A percentile compares a stretch with the other conserved stretches of the same genome.
Evolutionary conservation across 2,329 filamentous ascomycete species (phyloP).

Genomic region (Ophiosphaerella herpotricha): DNA sequence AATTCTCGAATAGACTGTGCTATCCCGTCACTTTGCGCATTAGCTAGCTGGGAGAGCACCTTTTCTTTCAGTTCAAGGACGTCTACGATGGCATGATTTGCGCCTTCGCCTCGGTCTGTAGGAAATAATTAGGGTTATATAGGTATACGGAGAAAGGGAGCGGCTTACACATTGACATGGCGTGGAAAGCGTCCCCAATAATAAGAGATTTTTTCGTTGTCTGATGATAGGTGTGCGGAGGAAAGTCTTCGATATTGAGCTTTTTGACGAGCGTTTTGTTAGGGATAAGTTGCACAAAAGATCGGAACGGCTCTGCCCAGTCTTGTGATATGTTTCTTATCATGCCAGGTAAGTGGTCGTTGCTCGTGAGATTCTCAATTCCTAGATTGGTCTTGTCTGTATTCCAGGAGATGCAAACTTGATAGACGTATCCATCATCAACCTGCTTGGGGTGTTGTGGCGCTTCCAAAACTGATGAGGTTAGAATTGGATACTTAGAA

Average conservation of each 20-base stretch:
- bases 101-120: constrained; percentile 5
- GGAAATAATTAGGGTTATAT: background rate
- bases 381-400: constrained; percentile 1
- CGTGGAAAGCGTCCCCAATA: constrained; percentile 3
- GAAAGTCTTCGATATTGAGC: constrained; percentile 12
- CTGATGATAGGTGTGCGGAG: background rate
- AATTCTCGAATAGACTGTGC: background rate
- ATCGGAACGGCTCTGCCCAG: constrained; percentile 11
- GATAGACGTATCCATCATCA: constrained; percentile 5
- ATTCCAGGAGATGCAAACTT: constrained; percentile 11
- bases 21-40: background rate
- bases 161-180: constrained; percentile 6
- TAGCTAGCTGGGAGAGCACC: background rate
- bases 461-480: constrained; percentile 8
- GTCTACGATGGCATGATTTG: constrained; percentile 3
- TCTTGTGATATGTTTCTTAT: background rate
- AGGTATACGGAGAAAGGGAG: background rate
- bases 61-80: constrained; percentile 1
- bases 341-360: constrained; percentile 1
- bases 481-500: background rate
- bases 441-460: background rate
- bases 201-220: background rate
- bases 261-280: constrained; percentile 4
- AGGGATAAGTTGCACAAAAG: constrained; percentile 5
- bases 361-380: background rate